Evolutionary conservation across 441 rosid genomes (phyloP), one percentile per base, ranked within the genome.

Genomic region (Adansonia grandidieri): DNA sequence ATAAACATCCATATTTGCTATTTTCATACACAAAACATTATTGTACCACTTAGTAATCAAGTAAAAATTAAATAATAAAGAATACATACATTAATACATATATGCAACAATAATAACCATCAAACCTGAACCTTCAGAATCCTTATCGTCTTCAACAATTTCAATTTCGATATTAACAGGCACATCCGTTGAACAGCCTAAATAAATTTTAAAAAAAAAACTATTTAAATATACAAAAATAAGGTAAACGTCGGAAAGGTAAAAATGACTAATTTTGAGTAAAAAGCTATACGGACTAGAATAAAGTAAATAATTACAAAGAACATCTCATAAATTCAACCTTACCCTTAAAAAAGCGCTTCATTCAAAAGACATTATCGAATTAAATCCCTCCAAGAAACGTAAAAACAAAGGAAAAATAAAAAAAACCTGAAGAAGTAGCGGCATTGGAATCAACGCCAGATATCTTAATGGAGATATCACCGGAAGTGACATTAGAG

Each of bases 81-180:
- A 37, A 37, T 28, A 28, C 10, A 37, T n/a, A 50, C 37, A 60
- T 22, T 20, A 13, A 60, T 10, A 58, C 22, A 60, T 20, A 60
- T 1, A 20, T 19, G 37, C n/a, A 13, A 50, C 14, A 5, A 53
- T 9, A 17, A 54, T 10, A 67, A 24, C 19, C n/a, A 1, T 56
- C 73, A 76, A 67, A 86, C 90, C 89, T 5, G 85, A 37, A 54
- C 86, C 80, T 77, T 47, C 60, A 37, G 82, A 66, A 17, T 75
- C 40, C 57, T 47, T 78, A 78, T 73, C 74, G 47, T 79, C 71
- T 9, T 68, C 73, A 63, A 47, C 61, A 6, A 47, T 37, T 37
- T 37, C 50, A 77, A 65, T 69, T 57, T 75, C 82, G 15, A 77
- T 58, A 2, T 56, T 37, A 37, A 37, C 79, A 32, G 90, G 78